Evolutionary conservation across 1,284 basidiomycete genomes (phyloP), one percentile per base, ranked within the genome.

Genomic region (Apiotrichum brassicae): DNA sequence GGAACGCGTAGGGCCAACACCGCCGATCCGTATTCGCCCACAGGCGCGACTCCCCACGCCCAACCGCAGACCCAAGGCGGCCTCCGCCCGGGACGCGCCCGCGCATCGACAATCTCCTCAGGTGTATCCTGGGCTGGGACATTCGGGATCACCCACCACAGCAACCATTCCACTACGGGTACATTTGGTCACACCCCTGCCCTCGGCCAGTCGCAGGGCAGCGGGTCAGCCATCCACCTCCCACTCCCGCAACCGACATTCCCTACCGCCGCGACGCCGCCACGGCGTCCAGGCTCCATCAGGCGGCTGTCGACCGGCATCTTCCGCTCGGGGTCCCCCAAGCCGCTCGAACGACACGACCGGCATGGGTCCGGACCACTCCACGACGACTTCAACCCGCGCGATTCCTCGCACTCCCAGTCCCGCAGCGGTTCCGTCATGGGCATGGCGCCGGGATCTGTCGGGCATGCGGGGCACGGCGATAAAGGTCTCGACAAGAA

Each of bases 201-300:
- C 3, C 2, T 37, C 26, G 38, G 39, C n/a, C 13, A 26, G 24
- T n/a, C n/a, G n/a, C n/a, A n/a, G n/a, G n/a, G n/a, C n/a, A 40
- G 38, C n/a, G 37, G 46, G 16, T 46, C 52, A 8, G 30, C 48
- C 2, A 39, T 48, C 5, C 43, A 35, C 41, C 42, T 52, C 16
- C 43, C 53, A 0, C 26, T 49, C 1, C 54, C 50, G 2, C 26
- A 41, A 1, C 51, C 48, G 2, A 47, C 37, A 12, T 54, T 54
- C 45, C 53, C 53, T 13, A 50, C 60, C 3, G 35, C 58, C 0
- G 60, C 63, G 4, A 67, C 68, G 0, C 70, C 68, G 7, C 66
- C 68, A 9, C 62, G 68, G 3, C 55, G 66, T 25, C 57, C 66
- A 1, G 59, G 62, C 3, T 67, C 64, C 1, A 62, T 70, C 4